Conservation (phyloP, 768 basidiomycete species). For the Lentinula guzmanii region DNA sequence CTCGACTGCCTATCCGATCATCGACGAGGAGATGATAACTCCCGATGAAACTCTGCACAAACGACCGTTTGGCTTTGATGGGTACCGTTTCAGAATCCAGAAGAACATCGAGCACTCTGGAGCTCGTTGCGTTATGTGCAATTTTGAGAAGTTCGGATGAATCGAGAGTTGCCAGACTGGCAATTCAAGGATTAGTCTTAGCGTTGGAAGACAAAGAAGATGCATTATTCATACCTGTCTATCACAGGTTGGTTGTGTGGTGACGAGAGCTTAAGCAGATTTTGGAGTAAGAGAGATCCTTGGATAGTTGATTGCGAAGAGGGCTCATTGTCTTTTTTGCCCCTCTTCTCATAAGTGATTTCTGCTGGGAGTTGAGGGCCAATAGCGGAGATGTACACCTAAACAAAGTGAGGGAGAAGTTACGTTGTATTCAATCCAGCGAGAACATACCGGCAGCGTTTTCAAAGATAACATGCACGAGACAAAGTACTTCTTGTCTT, state of each 20-base stretch:
- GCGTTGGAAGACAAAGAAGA: constrained; percentile 5
- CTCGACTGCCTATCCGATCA: constrained; percentile 85
- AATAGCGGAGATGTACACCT: constrained; percentile 21
- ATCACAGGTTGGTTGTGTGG: constrained; percentile 65
- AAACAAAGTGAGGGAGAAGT: constrained; percentile 1
- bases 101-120: constrained; percentile 74
- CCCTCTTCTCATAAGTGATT: constrained; percentile 10
- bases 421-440: background rate
- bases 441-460: constrained; percentile 37
- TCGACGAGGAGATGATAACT: constrained; percentile 78
- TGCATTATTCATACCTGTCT: constrained; percentile 45
- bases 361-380: constrained; percentile 11
- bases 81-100: constrained; percentile 65
- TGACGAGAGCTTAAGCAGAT: constrained; percentile 62
- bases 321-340: constrained; percentile 18
- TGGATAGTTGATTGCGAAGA: constrained; percentile 67
- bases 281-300: constrained; percentile 82
- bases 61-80: constrained; percentile 57
- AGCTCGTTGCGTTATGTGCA: constrained; percentile 53
- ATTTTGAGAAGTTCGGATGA: constrained; percentile 52
- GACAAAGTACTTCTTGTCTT: constrained; percentile 50
- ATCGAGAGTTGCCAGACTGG: constrained; percentile 54
- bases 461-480: constrained; percentile 61
- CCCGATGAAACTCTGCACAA: constrained; percentile 72
- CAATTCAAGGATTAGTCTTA: background rate